These are phyloP conservation scores for Parastagonospora nodorum DNA, from an alignment of 2,329 filamentous ascomycete genomes.

Conservation along the genomic window DNA sequence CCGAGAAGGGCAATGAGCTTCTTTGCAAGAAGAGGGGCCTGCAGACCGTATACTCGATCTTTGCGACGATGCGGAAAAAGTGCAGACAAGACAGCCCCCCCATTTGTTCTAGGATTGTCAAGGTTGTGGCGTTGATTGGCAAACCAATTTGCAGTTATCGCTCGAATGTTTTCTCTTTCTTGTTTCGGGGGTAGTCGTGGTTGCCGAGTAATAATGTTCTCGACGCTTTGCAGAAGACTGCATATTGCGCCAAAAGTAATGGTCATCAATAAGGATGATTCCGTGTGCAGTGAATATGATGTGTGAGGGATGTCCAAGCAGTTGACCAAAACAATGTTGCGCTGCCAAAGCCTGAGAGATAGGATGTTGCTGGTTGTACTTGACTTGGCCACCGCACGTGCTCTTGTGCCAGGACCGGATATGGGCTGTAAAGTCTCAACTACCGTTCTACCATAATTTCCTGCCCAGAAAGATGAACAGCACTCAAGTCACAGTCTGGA, in stretches of 20 bases:
- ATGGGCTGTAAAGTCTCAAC: background rate
- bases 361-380: background rate
- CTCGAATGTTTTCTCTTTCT: constrained; percentile 31
- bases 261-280: constrained; percentile 55
- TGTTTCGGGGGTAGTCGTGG: constrained; percentile 45
- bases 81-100: constrained; percentile 71
- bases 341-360: background rate
- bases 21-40: constrained; percentile 64
- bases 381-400: background rate
- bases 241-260: constrained; percentile 74
- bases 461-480: background rate
- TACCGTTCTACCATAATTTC: background rate
- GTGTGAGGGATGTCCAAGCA: background rate
- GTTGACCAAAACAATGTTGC: background rate
- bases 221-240: constrained; percentile 72
- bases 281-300: background rate
- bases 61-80: constrained; percentile 76
- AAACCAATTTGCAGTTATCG: constrained; percentile 72
- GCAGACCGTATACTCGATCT: constrained; percentile 77
- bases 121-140: constrained; percentile 63
- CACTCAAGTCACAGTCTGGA: background rate
- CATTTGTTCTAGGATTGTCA: constrained; percentile 60
- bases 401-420: background rate
- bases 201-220: constrained; percentile 54
- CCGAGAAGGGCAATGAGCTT: constrained; percentile 71